These are phyloP conservation scores for Effrenium voratum DNA, from an alignment of 73 alveolate species.

Conservation along the genomic window DNA sequence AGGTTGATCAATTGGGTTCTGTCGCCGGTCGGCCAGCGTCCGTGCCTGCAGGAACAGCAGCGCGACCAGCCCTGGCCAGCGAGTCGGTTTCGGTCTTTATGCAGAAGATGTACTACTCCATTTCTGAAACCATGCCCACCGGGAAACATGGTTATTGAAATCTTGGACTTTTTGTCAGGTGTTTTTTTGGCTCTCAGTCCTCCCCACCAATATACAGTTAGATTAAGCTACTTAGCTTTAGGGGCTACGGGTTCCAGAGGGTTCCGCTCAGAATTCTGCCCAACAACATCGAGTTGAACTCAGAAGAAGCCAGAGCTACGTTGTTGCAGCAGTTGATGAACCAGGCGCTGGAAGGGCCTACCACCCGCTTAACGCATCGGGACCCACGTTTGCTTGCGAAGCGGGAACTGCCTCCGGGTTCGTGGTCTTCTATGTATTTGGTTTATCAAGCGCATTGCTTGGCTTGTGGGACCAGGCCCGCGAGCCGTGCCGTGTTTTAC, in stretches of 20 bases:
- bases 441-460: not conserved
- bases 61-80: not conserved
- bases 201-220: too few relatives aligned
- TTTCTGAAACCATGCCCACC: conserved; percentile 23
- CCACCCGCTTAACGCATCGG: not conserved
- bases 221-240: too few relatives aligned
- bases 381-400: not conserved
- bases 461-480: not conserved
- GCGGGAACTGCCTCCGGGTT: conserved; percentile 5
- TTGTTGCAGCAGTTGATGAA: not conserved
- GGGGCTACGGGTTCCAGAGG: too few relatives aligned
- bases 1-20: too few relatives aligned
- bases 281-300: not conserved
- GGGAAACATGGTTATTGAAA: not conserved
- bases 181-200: too few relatives aligned
- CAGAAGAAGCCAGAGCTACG: not conserved
- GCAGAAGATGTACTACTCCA: not conserved
- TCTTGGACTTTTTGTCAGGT: too few relatives aligned
- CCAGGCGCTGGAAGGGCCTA: conserved; percentile 3
- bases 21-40: not conserved
- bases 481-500: not conserved
- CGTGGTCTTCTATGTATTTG: not conserved
- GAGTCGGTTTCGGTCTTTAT: not conserved
- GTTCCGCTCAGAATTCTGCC: not conserved
- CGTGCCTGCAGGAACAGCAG: not conserved